Conservation (phyloP, 2,329 filamentous ascomycete genomes). For the Dryadomyces quercus-mongolicae region DNA sequence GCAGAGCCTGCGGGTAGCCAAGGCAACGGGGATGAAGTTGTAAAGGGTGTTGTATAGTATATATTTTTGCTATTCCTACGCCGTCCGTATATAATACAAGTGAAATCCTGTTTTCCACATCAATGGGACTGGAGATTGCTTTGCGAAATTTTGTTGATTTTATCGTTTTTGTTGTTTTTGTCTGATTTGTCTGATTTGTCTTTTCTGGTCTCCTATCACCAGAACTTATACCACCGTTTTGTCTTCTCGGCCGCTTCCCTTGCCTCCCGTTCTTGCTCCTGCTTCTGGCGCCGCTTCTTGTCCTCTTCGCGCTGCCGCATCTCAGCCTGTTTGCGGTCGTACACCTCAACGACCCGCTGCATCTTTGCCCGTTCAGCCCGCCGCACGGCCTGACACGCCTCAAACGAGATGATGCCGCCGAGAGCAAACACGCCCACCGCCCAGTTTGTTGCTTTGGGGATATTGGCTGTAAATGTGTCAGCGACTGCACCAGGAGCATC, state of each 20-base stretch:
- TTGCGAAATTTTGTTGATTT: not conserved
- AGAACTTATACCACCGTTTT: constrained; percentile 39
- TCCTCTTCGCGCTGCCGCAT: constrained; percentile 37
- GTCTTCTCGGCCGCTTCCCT: constrained; percentile 17
- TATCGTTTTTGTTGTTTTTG: not conserved
- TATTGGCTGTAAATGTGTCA: constrained; percentile 28
- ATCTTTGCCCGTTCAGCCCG: constrained; percentile 69
- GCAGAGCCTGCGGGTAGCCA: constrained; percentile 65
- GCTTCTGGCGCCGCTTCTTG: constrained; percentile 21
- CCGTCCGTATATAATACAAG: too few species aligned
- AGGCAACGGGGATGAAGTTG: constrained; percentile 92
- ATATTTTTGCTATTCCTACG: not conserved
- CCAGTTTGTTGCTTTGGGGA: constrained; percentile 68
- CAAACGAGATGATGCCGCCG: constrained; percentile 60
- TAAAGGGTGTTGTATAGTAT: constrained; percentile 32
- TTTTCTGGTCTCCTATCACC: constrained; percentile 23
- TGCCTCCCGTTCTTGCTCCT: constrained; percentile 15
- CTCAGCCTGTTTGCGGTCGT: constrained; percentile 60
- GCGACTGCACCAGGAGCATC: not conserved
- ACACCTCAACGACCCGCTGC: constrained; percentile 72
- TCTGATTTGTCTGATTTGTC: not conserved
- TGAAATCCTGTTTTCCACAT: too few species aligned
- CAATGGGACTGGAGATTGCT: not conserved
- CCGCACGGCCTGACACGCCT: constrained; percentile 70
- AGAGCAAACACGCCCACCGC: constrained; percentile 67